These are phyloP conservation scores for Inga oerstediana DNA, from an alignment of 306 rosid species.

Conservation along the genomic window DNA sequence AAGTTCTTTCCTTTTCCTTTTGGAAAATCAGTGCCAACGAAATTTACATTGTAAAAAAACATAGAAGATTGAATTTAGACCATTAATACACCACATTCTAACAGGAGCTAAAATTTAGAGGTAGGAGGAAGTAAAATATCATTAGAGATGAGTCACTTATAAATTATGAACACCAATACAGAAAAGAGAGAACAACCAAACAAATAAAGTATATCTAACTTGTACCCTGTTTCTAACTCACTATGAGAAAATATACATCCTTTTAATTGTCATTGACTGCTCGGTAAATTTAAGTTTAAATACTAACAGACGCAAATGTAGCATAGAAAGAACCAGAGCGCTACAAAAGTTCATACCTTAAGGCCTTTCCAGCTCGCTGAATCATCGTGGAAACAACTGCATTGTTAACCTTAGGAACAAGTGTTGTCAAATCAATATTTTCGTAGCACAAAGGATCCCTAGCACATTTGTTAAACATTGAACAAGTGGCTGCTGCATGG, in stretches of 20 bases:
- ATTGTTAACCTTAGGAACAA: constrained; percentile 90
- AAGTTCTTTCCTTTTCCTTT: neutral
- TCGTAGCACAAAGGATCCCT: constrained; percentile 89
- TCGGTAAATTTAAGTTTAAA: constrained; percentile 17
- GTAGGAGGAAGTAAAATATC: constrained; percentile 5
- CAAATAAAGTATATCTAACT: constrained; percentile 23
- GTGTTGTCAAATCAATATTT: constrained; percentile 80
- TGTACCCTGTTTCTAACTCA: neutral
- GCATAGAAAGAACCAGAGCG: constrained; percentile 3
- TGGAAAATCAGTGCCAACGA: constrained; percentile 10
- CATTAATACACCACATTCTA: constrained; percentile 7
- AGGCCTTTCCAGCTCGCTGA: constrained; percentile 89
- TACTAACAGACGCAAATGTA: constrained; percentile 15
- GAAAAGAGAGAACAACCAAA: constrained; percentile 21
- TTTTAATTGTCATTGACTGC: constrained; percentile 5
- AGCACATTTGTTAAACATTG: constrained; percentile 88
- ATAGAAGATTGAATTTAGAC: neutral
- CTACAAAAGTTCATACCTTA: constrained; percentile 54
- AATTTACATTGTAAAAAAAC: constrained; percentile 9
- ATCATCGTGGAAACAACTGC: constrained; percentile 94
- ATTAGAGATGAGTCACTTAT: neutral
- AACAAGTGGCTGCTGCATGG: constrained; percentile 85
- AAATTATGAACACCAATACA: neutral
- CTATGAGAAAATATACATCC: neutral
- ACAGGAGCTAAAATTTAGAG: constrained; percentile 10